These are phyloP conservation scores for Beauveria pseudobassiana DNA, from an alignment of 2,329 filamentous ascomycete species.

Conservation along the genomic window DNA sequence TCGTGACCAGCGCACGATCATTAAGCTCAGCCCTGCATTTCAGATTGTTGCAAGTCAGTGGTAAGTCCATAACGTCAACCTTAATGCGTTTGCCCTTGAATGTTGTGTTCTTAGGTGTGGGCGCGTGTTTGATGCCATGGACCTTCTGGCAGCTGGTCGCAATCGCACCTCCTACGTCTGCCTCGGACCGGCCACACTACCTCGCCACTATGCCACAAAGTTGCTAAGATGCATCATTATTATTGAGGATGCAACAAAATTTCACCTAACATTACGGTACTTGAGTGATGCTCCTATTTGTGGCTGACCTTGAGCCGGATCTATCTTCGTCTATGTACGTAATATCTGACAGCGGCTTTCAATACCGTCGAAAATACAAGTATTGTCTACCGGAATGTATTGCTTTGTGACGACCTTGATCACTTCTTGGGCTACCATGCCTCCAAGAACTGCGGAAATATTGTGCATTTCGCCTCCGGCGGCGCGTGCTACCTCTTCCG, in stretches of 20 bases:
- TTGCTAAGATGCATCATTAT: too few species aligned
- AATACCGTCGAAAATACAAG: slow-evolving; percentile 64
- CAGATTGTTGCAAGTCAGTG: slow-evolving; percentile 70
- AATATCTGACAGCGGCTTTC: slow-evolving; percentile 53
- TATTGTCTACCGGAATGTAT: slow-evolving; percentile 65
- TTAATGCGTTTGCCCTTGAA: neutral
- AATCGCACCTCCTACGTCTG: neutral
- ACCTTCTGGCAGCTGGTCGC: neutral
- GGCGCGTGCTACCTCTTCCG: slow-evolving; percentile 65
- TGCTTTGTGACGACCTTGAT: slow-evolving; percentile 80
- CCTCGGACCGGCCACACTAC: neutral
- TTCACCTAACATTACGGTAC: too few species aligned
- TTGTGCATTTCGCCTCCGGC: slow-evolving; percentile 87
- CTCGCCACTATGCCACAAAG: neutral
- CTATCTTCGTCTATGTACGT: slow-evolving; percentile 32
- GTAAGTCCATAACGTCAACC: slow-evolving; percentile 57
- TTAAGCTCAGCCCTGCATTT: slow-evolving; percentile 65
- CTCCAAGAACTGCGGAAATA: slow-evolving; percentile 77
- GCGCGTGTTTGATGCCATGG: neutral
- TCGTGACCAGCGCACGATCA: slow-evolving; percentile 74
- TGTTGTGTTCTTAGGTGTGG: neutral
- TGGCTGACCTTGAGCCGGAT: neutral
- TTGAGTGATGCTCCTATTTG: neutral
- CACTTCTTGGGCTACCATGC: slow-evolving; percentile 92
- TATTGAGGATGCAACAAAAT: neutral